phyloP scores from a whole-genome alignment of 163 green algal species.

The Chloromonas sp. region DNA sequence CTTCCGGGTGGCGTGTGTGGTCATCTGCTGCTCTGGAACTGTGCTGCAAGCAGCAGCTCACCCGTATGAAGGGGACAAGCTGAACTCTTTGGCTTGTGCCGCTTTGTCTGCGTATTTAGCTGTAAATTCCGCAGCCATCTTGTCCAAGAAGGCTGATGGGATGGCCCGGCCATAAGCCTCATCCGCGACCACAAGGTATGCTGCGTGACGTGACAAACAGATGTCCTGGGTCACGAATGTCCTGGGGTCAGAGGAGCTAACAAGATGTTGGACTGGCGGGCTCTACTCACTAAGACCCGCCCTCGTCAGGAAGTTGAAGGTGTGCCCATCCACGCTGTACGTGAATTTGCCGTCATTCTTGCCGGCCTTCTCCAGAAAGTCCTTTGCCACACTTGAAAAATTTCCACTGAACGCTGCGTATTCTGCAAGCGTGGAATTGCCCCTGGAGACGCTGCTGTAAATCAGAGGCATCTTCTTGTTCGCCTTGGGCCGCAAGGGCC shows the following conservation, averaged over 20 bases:
- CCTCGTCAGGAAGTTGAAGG: slow-evolving; percentile 50
- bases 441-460: slow-evolving; percentile 35
- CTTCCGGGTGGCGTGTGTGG: not conserved
- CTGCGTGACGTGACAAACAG: slow-evolving; percentile 12
- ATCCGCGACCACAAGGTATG: slow-evolving; percentile 49
- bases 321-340: slow-evolving; percentile 47
- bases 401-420: slow-evolving; percentile 48
- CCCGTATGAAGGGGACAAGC: slow-evolving; percentile 39
- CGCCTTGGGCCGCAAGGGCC: no score
- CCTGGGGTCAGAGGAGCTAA: no score
- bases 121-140: slow-evolving; percentile 38
- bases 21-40: not conserved
- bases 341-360: slow-evolving; percentile 45
- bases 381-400: slow-evolving; percentile 36
- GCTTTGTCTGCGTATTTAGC: slow-evolving; percentile 50
- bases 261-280: no score
- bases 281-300: slow-evolving; percentile 43
- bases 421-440: slow-evolving; percentile 27
- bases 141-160: slow-evolving; percentile 48
- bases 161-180: slow-evolving; percentile 48
- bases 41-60: slow-evolving; percentile 10
- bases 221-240: no score
- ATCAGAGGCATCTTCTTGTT: slow-evolving; percentile 36
- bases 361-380: slow-evolving; percentile 39
- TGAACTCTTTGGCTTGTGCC: slow-evolving; percentile 32